Evolutionary conservation across 768 basidiomycete genomes (phyloP).

Genomic region (Auricularia sp.): DNA sequence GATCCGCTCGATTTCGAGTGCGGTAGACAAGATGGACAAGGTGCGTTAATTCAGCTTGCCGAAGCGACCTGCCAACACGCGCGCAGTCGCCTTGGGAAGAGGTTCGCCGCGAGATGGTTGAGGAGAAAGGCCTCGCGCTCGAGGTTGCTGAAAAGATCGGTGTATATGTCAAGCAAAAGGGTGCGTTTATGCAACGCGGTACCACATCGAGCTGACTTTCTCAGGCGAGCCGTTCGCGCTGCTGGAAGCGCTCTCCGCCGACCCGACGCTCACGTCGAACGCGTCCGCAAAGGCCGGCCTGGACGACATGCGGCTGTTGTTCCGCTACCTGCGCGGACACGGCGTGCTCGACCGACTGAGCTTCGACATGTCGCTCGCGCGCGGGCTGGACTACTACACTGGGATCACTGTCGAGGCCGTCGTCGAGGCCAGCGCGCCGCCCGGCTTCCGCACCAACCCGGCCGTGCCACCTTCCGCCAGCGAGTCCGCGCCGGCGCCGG

Average conservation of each 20-base stretch:
- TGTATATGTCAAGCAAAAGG: constrained; percentile 93
- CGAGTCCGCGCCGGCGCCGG: constrained; percentile 18
- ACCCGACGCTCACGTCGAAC: constrained; percentile 58
- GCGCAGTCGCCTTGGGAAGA: constrained; percentile 86
- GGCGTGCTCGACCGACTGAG: constrained; percentile 80
- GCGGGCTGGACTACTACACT: constrained; percentile 97
- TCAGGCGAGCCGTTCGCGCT: constrained; percentile 67
- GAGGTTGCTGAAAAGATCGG: constrained; percentile 87
- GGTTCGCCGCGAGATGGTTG: constrained; percentile 93
- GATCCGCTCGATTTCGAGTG: constrained; percentile 86
- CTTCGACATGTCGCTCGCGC: constrained; percentile 94
- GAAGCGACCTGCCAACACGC: no score
- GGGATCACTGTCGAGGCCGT: constrained; percentile 97
- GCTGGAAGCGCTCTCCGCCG: constrained; percentile 56
- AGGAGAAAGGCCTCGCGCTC: constrained; percentile 81
- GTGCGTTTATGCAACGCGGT: constrained; percentile 37
- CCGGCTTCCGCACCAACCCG: constrained; percentile 54
- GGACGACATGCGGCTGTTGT: constrained; percentile 76
- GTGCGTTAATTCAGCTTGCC: constrained; percentile 33
- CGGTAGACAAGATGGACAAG: constrained; percentile 98
- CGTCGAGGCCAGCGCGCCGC: constrained; percentile 88
- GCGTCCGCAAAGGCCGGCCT: constrained; percentile 71
- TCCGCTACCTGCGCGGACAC: constrained; percentile 74
- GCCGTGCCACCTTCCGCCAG: constrained; percentile 33
- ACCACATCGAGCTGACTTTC: no score